These are phyloP conservation scores for Plantago coronopus DNA, from an alignment of 305 asterid species.

Conservation along the genomic window DNA sequence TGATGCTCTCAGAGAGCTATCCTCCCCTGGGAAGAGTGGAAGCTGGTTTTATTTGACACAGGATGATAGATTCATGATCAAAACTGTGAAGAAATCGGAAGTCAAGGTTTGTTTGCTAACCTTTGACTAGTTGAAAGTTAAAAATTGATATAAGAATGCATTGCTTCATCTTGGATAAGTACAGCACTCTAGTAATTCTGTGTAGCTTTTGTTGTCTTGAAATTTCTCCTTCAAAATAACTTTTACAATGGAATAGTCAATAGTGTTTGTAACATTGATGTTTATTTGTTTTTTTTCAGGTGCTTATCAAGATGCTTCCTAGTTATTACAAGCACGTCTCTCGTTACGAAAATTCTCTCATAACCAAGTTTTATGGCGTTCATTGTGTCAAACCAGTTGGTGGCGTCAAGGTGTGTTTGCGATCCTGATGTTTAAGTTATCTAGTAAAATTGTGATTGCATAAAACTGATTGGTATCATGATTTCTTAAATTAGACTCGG, in stretches of 20 bases:
- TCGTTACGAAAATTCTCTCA: conserved; percentile 80
- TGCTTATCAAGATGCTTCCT: conserved; percentile 91
- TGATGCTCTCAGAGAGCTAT: conserved; percentile 88
- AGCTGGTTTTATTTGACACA: conserved; percentile 90
- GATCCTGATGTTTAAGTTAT: conserved; percentile 10
- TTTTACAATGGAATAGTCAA: conserved; percentile 15
- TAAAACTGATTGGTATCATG: conserved; percentile 17
- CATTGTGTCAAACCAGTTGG: conserved; percentile 98
- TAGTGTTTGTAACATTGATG: conserved; percentile 20
- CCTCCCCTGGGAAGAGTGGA: conserved; percentile 99
- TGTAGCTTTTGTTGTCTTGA: conserved; percentile 1
- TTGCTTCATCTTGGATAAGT: too few species aligned
- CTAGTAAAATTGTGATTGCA: background rate
- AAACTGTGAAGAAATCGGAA: conserved; percentile 95
- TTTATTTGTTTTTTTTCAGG: conserved; percentile 43
- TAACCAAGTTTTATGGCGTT: conserved; percentile 88
- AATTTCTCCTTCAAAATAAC: conserved; percentile 12
- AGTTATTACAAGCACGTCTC: conserved; percentile 73
- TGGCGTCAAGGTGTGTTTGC: conserved; percentile 68
- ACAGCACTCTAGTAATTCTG: background rate
- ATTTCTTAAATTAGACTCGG: conserved; percentile 54
- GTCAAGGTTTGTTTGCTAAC: conserved; percentile 73
- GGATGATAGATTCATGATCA: conserved; percentile 95
- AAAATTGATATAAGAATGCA: background rate
- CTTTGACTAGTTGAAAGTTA: conserved; percentile 27